phyloP scores from a whole-genome alignment of 2,329 filamentous ascomycete species.

The Colletotrichum cereale region DNA sequence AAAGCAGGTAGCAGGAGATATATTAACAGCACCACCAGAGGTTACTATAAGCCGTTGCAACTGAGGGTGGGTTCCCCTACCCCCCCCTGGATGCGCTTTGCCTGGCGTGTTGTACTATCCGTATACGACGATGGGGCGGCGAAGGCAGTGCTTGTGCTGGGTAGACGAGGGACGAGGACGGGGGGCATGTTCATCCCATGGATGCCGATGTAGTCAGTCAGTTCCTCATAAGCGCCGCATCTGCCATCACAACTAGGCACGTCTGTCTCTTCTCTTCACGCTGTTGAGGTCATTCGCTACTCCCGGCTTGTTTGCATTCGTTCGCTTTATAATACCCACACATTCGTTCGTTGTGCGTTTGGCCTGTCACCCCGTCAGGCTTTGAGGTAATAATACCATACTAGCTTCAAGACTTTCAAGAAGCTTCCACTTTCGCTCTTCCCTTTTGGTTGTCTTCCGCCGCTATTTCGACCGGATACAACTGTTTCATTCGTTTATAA shows the following conservation, averaged over 20 bases:
- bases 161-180: neutral
- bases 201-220: neutral
- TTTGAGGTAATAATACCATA: neutral
- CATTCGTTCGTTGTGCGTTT: neutral
- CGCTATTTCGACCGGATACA: neutral
- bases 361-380: neutral
- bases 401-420: neutral
- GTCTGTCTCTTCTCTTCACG: neutral
- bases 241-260: neutral
- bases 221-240: neutral
- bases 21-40: neutral
- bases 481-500: neutral
- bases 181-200: neutral
- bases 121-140: neutral
- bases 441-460: neutral
- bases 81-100: neutral
- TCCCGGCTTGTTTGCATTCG: constrained; percentile 6
- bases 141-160: neutral
- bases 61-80: neutral
- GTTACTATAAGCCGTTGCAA: neutral
- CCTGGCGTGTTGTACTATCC: neutral
- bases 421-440: neutral
- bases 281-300: constrained; percentile 8
- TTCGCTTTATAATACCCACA: neutral
- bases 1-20: neutral